These are phyloP conservation scores for Crassisporium funariophilum DNA, from an alignment of 768 basidiomycete genomes.

Conservation along the genomic window DNA sequence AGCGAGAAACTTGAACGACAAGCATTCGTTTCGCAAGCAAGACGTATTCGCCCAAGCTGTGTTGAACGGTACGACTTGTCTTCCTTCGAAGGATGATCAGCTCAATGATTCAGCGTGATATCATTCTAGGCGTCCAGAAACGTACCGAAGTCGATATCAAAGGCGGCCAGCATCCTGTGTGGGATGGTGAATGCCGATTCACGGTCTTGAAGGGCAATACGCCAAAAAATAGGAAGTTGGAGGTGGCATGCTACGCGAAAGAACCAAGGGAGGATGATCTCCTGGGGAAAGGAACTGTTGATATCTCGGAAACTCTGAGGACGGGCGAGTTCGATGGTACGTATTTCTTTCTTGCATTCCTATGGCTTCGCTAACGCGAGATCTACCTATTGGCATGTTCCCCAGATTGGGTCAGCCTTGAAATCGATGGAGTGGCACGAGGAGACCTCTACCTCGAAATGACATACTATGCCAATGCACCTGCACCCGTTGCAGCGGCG, in stretches of 20 bases:
- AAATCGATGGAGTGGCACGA: constrained; percentile 54
- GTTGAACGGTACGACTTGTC: constrained; percentile 45
- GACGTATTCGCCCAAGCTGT: constrained; percentile 78
- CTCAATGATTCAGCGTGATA: too few species aligned
- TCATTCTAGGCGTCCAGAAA: constrained; percentile 53
- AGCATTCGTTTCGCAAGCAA: constrained; percentile 87
- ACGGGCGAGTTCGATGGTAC: constrained; percentile 91
- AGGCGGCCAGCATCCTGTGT: constrained; percentile 92
- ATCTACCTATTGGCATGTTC: neutral
- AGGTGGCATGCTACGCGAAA: constrained; percentile 79
- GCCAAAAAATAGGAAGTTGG: constrained; percentile 62
- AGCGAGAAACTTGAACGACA: constrained; percentile 80
- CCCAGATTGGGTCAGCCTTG: constrained; percentile 38
- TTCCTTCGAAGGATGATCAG: too few species aligned
- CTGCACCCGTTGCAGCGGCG: constrained; percentile 40
- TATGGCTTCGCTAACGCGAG: neutral
- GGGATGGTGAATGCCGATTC: constrained; percentile 89
- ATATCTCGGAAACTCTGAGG: constrained; percentile 77
- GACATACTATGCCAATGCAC: constrained; percentile 83
- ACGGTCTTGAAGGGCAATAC: constrained; percentile 59
- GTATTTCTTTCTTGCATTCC: constrained; percentile 30
- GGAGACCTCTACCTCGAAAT: constrained; percentile 93
- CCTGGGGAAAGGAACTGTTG: constrained; percentile 74
- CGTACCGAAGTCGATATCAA: constrained; percentile 75
- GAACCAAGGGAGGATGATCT: constrained; percentile 74